A percentile compares a stretch with the other conserved stretches of the same genome.
These are phyloP conservation scores for Discostella stelligeroides DNA, from an alignment of 108 stramenopile species.

Conservation along the genomic window DNA sequence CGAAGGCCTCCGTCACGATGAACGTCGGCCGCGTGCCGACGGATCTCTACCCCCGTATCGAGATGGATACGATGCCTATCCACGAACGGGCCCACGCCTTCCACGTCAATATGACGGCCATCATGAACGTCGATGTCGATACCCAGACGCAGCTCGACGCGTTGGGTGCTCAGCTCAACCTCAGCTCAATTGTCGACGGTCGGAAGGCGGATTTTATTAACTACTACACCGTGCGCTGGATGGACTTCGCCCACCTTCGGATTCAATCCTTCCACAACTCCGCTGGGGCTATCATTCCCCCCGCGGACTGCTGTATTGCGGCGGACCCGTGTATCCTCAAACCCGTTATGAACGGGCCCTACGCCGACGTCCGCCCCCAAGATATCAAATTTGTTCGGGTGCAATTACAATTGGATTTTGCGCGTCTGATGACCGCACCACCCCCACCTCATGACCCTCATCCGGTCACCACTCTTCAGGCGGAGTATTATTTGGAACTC, in stretches of 20 bases:
- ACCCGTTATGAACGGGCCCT: background rate
- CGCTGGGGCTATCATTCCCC: background rate
- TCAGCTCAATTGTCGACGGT: too few species aligned
- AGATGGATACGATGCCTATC: background rate
- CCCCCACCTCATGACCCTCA: too few species aligned
- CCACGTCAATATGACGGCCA: conserved; percentile 4
- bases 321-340: background rate
- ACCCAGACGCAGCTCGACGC: too few species aligned
- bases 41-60: background rate
- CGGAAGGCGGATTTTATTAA: background rate
- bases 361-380: background rate
- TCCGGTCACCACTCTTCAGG: too few species aligned
- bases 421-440: background rate
- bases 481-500: too few species aligned
- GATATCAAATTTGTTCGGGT: background rate
- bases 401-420: background rate
- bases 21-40: background rate
- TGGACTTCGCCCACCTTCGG: background rate
- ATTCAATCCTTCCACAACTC: background rate
- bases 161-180: too few species aligned
- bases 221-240: background rate
- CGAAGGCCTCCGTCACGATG: background rate
- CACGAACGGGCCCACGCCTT: conserved; percentile 7
- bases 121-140: too few species aligned
- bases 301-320: background rate